Evolutionary conservation across 2,329 filamentous ascomycete species (phyloP), one percentile per base, ranked within the genome.

Genomic region (Lecanicillium sp.): DNA sequence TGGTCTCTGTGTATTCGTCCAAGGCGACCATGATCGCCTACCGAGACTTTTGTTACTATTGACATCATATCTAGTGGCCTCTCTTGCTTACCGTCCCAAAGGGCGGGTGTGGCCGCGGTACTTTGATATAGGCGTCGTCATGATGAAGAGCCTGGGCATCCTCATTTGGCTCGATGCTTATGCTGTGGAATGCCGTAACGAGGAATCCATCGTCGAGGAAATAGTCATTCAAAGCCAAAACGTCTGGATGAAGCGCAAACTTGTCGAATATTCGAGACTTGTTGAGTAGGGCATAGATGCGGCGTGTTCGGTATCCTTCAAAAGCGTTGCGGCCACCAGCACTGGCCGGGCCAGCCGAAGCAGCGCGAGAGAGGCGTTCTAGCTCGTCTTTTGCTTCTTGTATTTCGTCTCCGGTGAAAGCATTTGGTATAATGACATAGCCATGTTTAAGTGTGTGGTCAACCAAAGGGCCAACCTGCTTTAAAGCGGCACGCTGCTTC

Each of bases 131-230:
- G 2, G 41, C 45, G 29, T 56, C 52, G 29, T 56, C 59, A 41
- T 61, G 58, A 38, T 62, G 60, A 37, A 63, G 43, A 14, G 49
- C 44, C 47, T 64, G 61, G n/a, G 54, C 46, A 18, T 49, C 49
- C 48, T 62, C 59, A n/a, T 58, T 57, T 1, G 60, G 58, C 33
- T 59, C 54, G 43, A 64, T 64, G 33, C 53, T 52, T 15, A 64
- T 62, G 38, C 54, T 62, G 37, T 62, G 58, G 22, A 60, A 54
- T 6, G 55, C 51, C 29, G 51, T 57, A 14, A 64, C 36, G 15
- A 57, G 47, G 33, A 57, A 63, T 1, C 58, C 59, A 13, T 51
- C 48, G 35, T 60, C 59, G n/a, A 66, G 49, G 41, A 64, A 64
- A 41, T 57, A 55, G 19, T 62, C 54, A 39, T 64, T 64, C 31